A percentile compares a stretch with the other conserved stretches of the same genome.
Conservation (phyloP, 805 yeast species). For the Tetrapisispora taiwanensis region DNA sequence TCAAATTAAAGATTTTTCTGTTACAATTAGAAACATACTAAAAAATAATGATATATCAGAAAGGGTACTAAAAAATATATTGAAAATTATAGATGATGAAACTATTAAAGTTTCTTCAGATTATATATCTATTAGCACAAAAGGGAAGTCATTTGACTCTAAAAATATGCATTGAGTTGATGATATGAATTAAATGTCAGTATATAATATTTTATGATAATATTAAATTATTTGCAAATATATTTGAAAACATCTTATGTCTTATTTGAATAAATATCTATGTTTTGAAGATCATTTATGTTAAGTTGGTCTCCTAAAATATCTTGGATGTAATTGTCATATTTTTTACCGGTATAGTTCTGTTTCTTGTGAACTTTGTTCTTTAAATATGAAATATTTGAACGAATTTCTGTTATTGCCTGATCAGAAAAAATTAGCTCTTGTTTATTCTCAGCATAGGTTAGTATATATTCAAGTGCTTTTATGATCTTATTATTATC, state of each 20-base stretch:
- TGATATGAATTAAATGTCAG: too few relatives aligned
- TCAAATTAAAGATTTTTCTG: constrained; percentile 54
- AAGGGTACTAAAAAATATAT: constrained; percentile 45
- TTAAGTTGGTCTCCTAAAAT: neutral
- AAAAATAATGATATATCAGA: constrained; percentile 49
- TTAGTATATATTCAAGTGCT: neutral
- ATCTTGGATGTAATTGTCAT: constrained; percentile 1
- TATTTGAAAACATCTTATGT: neutral
- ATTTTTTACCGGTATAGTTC: neutral
- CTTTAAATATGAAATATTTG: constrained; percentile 2
- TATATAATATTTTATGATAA: too few relatives aligned
- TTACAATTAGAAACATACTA: constrained; percentile 50
- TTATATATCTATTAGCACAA: constrained; percentile 24
- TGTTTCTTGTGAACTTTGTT: neutral
- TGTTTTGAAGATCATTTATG: neutral
- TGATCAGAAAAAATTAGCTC: constrained; percentile 2
- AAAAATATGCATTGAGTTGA: neutral
- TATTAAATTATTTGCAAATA: too few relatives aligned
- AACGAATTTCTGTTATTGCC: constrained; percentile 2
- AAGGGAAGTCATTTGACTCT: constrained; percentile 20
- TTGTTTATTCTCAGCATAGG: neutral
- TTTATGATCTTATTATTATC: neutral
- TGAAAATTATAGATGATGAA: constrained; percentile 45
- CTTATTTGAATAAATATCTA: neutral
- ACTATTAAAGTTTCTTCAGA: constrained; percentile 31